Evolutionary conservation across 495 filamentous ascomycete species (phyloP).

Genomic region (Penicillium cataractarum): DNA sequence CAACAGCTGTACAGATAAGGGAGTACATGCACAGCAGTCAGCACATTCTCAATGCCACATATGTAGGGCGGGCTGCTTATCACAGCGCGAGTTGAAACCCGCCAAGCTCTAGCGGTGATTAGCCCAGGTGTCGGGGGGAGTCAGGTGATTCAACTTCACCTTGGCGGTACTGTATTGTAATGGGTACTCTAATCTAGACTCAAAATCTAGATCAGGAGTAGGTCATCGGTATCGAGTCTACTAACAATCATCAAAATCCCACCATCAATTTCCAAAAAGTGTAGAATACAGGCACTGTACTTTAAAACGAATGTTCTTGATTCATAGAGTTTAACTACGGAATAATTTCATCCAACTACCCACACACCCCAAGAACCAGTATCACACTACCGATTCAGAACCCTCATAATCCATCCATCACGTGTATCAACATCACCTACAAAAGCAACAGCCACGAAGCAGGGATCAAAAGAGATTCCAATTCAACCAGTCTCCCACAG

Average conservation of each 20-base stretch:
- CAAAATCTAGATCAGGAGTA: background rate
- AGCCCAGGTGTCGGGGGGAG: background rate
- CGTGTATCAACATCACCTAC: background rate
- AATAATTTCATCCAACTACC: background rate
- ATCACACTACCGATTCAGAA: background rate
- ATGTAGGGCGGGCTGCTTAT: background rate
- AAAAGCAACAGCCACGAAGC: background rate
- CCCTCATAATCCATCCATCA: background rate
- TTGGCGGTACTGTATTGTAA: too few relatives aligned
- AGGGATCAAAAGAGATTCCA: constrained; percentile 18
- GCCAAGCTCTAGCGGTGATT: background rate
- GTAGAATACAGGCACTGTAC: background rate
- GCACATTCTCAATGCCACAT: background rate
- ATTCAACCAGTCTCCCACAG: constrained; percentile 13
- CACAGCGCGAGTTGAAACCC: background rate
- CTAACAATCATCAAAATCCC: too few relatives aligned
- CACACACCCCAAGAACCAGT: background rate
- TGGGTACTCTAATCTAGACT: background rate
- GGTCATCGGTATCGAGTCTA: too few relatives aligned
- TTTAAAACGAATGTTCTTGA: background rate
- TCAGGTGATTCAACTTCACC: background rate
- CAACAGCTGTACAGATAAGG: constrained; percentile 2
- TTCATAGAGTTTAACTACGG: background rate
- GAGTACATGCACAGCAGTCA: too few relatives aligned
- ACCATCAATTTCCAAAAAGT: too few relatives aligned